These are phyloP conservation scores for Fusarium sp. DNA, from an alignment of 2,329 filamentous ascomycete species.

Conservation along the genomic window DNA sequence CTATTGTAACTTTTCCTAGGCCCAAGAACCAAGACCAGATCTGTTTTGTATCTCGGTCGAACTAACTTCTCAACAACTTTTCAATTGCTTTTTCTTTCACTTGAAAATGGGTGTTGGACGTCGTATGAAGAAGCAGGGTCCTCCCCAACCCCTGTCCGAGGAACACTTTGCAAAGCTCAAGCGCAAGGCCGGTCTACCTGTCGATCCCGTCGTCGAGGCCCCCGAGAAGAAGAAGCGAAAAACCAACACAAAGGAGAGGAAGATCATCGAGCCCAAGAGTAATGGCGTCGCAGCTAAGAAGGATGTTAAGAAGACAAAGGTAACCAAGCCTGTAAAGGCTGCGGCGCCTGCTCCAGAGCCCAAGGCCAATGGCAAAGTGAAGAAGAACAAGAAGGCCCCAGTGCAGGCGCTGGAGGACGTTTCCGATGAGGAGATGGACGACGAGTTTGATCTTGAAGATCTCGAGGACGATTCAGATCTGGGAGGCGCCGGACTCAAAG, in stretches of 20 bases:
- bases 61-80: constrained; percentile 20
- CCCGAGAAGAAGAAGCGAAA: constrained; percentile 72
- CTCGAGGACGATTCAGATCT: constrained; percentile 60
- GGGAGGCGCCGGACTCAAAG: constrained; percentile 56
- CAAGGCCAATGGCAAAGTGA: constrained; percentile 46
- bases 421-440: constrained; percentile 55
- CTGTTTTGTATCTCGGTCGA: constrained; percentile 32
- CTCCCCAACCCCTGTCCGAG: constrained; percentile 85
- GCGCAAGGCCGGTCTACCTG: constrained; percentile 82
- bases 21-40: constrained; percentile 36
- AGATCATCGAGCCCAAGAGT: constrained; percentile 48
- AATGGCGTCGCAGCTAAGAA: constrained; percentile 48
- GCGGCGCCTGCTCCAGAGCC: constrained; percentile 45
- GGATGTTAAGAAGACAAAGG: constrained; percentile 49
- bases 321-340: constrained; percentile 52
- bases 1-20: constrained; percentile 42
- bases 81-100: constrained; percentile 9
- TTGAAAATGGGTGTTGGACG: constrained; percentile 85
- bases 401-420: constrained; percentile 61
- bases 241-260: constrained; percentile 49
- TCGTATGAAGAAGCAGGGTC: constrained; percentile 95
- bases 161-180: constrained; percentile 82
- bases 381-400: constrained; percentile 50
- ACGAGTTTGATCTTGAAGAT: constrained; percentile 61
- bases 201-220: constrained; percentile 68